Percentiles rank a stretch among this genome's conserved stretches.
phyloP scores from a whole-genome alignment of 108 stramenopile genomes.

The Phaeodactylum tricornutum region DNA sequence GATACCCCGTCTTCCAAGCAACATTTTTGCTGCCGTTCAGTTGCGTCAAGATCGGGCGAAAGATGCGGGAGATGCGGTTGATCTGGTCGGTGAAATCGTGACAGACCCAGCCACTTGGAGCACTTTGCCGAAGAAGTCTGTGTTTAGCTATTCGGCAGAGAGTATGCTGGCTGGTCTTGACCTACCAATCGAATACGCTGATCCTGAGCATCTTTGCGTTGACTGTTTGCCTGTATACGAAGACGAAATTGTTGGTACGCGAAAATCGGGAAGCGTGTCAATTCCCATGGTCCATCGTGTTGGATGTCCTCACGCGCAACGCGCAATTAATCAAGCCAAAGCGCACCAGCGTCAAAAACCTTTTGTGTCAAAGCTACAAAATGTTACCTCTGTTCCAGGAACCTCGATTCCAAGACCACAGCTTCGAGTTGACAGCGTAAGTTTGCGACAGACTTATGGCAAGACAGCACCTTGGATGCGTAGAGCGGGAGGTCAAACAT shows the following conservation, averaged over 20 bases:
- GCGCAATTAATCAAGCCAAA: conserved; percentile 46
- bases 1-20: conserved; percentile 12
- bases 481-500: background rate
- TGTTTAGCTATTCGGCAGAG: background rate
- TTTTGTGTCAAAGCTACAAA: background rate
- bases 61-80: conserved; percentile 28
- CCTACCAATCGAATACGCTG: conserved; percentile 41
- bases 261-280: conserved; percentile 21
- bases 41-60: conserved; percentile 25
- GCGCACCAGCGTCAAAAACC: conserved; percentile 12
- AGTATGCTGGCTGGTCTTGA: background rate
- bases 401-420: background rate
- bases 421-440: conserved; percentile 21
- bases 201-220: conserved; percentile 61
- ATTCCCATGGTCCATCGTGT: conserved; percentile 56
- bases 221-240: conserved; percentile 68
- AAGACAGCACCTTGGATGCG: background rate
- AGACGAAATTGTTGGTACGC: conserved; percentile 74
- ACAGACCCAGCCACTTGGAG: background rate
- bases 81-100: background rate
- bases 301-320: conserved; percentile 63
- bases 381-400: background rate
- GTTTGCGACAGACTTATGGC: background rate
- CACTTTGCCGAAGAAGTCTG: background rate
- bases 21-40: conserved; percentile 34